phyloP scores from a whole-genome alignment of 1,139 yeast genomes.

The Geotrichum siamense region DNA sequence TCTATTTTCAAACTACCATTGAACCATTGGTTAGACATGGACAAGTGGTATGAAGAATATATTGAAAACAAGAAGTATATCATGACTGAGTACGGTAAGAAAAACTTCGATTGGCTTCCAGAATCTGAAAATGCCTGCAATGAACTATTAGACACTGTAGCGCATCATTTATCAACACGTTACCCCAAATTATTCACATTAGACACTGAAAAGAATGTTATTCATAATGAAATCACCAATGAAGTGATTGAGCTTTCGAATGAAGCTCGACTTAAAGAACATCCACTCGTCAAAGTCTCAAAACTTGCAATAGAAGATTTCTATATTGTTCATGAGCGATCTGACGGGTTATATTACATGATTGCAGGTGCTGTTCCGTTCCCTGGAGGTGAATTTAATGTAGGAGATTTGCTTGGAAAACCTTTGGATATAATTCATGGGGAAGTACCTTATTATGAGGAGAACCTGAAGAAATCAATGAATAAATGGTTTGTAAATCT shows the following conservation, averaged over 20 bases:
- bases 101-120: slow-evolving; percentile 60
- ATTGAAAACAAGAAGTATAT: slow-evolving; percentile 55
- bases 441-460: slow-evolving; percentile 65
- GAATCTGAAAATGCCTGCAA: slow-evolving; percentile 56
- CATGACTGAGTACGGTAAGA: slow-evolving; percentile 50
- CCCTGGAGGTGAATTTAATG: slow-evolving; percentile 70
- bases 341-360: slow-evolving; percentile 54
- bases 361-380: slow-evolving; percentile 72
- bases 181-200: slow-evolving; percentile 58
- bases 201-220: slow-evolving; percentile 44
- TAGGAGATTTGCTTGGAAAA: slow-evolving; percentile 51
- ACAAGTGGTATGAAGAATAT: slow-evolving; percentile 60
- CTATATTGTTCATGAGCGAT: slow-evolving; percentile 47
- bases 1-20: slow-evolving; percentile 59
- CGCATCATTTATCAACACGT: slow-evolving; percentile 50
- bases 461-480: slow-evolving; percentile 62
- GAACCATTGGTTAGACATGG: slow-evolving; percentile 77
- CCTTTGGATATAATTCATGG: slow-evolving; percentile 57
- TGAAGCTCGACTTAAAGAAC: slow-evolving; percentile 41
- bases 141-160: slow-evolving; percentile 58
- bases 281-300: slow-evolving; percentile 56
- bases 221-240: slow-evolving; percentile 54
- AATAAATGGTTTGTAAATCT: slow-evolving; percentile 63
- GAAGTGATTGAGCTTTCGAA: slow-evolving; percentile 52
- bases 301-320: slow-evolving; percentile 71